These are phyloP conservation scores for Neurospora cerealis DNA, from an alignment of 495 filamentous ascomycete genomes.

Conservation along the genomic window DNA sequence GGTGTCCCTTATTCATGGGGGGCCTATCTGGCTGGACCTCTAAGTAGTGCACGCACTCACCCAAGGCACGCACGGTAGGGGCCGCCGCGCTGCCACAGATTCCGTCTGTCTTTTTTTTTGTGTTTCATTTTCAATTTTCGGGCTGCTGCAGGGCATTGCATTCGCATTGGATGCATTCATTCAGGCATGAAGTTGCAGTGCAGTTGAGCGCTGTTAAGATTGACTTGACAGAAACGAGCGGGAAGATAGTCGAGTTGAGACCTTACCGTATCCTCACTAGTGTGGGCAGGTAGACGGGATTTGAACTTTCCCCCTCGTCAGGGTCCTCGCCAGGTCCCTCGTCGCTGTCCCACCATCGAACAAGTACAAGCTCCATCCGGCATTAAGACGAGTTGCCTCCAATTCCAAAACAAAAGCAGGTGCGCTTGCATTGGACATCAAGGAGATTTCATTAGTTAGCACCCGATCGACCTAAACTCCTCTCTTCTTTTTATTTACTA, in stretches of 20 bases:
- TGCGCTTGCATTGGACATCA: not conserved
- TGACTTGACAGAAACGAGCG: not conserved
- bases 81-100: not conserved
- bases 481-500: not conserved
- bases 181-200: not conserved
- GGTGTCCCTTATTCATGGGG: not conserved
- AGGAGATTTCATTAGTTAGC: not conserved
- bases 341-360: not conserved
- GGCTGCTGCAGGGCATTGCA: not conserved
- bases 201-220: not conserved
- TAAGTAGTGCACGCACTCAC: not conserved
- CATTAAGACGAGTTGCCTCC: not conserved
- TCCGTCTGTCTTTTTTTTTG: not conserved
- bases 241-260: not conserved
- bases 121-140: not conserved
- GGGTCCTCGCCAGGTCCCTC: not conserved
- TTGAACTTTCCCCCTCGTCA: not conserved
- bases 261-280: not conserved
- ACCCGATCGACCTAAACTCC: not conserved
- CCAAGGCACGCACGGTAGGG: not conserved
- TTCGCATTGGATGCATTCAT: not conserved
- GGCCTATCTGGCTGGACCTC: not conserved
- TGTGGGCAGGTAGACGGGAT: not conserved
- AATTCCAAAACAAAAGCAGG: not conserved
- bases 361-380: not conserved